Evolutionary conservation across 192 early-diverging fungal genomes (phyloP).

Genomic region (Chytriomyces confervae): DNA sequence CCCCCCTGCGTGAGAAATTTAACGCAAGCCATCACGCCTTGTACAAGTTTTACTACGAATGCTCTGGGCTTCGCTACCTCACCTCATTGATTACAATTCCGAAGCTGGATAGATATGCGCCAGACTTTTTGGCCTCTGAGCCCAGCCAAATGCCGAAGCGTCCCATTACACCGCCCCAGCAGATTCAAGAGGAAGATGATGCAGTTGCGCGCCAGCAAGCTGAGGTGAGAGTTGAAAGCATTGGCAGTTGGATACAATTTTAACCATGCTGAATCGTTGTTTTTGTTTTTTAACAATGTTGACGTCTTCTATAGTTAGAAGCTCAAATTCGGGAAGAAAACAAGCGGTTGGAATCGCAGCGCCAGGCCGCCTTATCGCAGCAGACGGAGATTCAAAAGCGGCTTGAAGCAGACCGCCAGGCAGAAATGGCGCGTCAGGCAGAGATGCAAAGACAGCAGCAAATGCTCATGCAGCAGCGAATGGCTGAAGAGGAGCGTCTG

Average conservation of each 20-base stretch:
- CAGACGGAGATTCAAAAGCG: slow-evolving; percentile 57
- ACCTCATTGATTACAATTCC: slow-evolving; percentile 94
- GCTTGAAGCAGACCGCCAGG: slow-evolving; percentile 68
- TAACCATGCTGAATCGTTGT: background rate
- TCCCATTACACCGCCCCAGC: slow-evolving; percentile 49
- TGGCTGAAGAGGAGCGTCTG: slow-evolving; percentile 72
- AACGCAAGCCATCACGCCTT: slow-evolving; percentile 84
- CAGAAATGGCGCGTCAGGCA: slow-evolving; percentile 57
- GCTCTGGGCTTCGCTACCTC: slow-evolving; percentile 85
- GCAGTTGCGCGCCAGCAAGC: slow-evolving; percentile 54
- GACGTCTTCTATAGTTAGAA: slow-evolving; percentile 19
- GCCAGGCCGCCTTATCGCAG: slow-evolving; percentile 44
- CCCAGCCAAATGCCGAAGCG: slow-evolving; percentile 65
- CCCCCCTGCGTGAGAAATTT: slow-evolving; percentile 85
- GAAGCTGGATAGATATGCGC: slow-evolving; percentile 78
- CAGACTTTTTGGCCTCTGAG: slow-evolving; percentile 78
- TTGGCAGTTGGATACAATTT: background rate
- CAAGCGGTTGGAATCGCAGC: slow-evolving; percentile 37
- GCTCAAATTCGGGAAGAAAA: slow-evolving; percentile 40
- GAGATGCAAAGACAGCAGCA: slow-evolving; percentile 78
- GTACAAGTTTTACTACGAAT: slow-evolving; percentile 91
- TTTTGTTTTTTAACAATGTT: slow-evolving; percentile 35
- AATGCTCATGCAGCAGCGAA: slow-evolving; percentile 76
- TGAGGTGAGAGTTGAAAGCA: slow-evolving; percentile 24
- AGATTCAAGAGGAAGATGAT: slow-evolving; percentile 66